Evolutionary conservation across 805 yeast genomes (phyloP).

Genomic region (Kodamaea neixiangensis): DNA sequence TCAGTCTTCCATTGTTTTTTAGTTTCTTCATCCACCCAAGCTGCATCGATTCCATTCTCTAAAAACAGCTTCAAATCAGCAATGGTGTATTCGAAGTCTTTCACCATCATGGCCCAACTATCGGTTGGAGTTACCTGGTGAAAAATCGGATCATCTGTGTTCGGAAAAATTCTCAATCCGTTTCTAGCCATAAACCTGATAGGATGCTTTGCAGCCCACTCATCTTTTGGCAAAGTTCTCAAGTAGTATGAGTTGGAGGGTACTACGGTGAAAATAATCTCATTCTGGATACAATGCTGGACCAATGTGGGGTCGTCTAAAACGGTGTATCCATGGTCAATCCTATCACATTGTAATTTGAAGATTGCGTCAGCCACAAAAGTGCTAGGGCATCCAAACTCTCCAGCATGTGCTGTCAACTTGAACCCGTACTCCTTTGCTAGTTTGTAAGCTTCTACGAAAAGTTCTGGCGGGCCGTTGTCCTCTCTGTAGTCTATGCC

Average conservation of each 20-base stretch:
- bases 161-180: slow-evolving; percentile 28
- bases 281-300: slow-evolving; percentile 20
- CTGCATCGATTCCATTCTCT: slow-evolving; percentile 27
- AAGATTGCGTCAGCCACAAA: slow-evolving; percentile 26
- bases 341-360: slow-evolving; percentile 23
- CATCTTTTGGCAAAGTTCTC: slow-evolving; percentile 23
- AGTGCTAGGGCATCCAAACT: slow-evolving; percentile 28
- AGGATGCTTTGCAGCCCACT: slow-evolving; percentile 32
- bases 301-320: slow-evolving; percentile 24
- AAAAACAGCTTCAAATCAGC: slow-evolving; percentile 21
- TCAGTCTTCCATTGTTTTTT: slow-evolving; percentile 18
- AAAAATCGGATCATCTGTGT: slow-evolving; percentile 33
- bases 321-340: slow-evolving; percentile 33
- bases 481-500: slow-evolving; percentile 34
- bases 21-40: slow-evolving; percentile 24
- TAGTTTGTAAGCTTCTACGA: slow-evolving; percentile 23
- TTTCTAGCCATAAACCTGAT: slow-evolving; percentile 26
- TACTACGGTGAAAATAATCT: slow-evolving; percentile 27
- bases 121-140: slow-evolving; percentile 30
- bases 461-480: slow-evolving; percentile 28
- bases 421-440: slow-evolving; percentile 24
- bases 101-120: slow-evolving; percentile 33
- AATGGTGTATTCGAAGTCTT: slow-evolving; percentile 24
- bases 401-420: slow-evolving; percentile 33
- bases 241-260: slow-evolving; percentile 33